phyloP scores from a whole-genome alignment of 306 rosid species.

The peach (Prunus persica) region DNA sequence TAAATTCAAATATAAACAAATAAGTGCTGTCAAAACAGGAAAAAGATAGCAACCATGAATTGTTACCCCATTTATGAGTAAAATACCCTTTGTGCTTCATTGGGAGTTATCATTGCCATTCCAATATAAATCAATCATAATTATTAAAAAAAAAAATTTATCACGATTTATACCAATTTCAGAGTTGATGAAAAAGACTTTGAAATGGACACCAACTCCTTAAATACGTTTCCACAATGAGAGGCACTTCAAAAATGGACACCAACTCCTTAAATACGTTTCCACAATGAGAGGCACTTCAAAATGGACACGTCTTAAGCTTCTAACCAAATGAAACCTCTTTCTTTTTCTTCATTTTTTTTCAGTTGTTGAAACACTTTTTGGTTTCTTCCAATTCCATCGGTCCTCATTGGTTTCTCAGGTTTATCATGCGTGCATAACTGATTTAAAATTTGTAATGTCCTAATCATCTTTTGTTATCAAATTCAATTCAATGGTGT shows the following conservation, averaged over 20 bases:
- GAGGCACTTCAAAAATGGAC: constrained; percentile 6
- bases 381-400: not conserved
- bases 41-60: not conserved
- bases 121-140: not conserved
- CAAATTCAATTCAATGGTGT: not conserved
- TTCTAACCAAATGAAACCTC: not conserved
- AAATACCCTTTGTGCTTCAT: not conserved
- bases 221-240: not conserved
- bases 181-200: not conserved
- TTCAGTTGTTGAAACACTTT: not conserved
- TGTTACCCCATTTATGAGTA: not conserved
- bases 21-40: not conserved
- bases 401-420: not conserved
- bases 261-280: not conserved
- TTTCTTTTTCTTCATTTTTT: not conserved
- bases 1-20: not conserved
- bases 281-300: constrained; percentile 7
- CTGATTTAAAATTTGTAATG: not conserved
- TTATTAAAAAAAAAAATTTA: too few species aligned
- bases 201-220: not conserved
- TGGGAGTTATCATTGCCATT: not conserved
- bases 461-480: not conserved
- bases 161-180: not conserved
- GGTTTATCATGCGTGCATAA: not conserved
- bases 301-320: not conserved